Conservation (phyloP, 2,329 filamentous ascomycete species). For the Orbilia oligospora region DNA sequence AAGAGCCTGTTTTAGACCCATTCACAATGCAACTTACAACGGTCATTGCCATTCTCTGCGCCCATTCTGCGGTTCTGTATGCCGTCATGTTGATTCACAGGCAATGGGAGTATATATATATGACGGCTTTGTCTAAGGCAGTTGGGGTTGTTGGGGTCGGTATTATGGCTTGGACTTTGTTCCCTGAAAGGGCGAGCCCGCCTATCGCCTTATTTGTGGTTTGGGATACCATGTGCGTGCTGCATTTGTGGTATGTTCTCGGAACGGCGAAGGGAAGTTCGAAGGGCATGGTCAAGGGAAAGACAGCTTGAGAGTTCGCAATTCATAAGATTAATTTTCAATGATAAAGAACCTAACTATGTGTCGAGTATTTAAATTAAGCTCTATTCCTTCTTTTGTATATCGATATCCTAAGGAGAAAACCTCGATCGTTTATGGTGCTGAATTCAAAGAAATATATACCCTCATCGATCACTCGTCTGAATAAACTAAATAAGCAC, state of each 20-base stretch:
- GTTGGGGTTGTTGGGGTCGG: slow-evolving; percentile 45
- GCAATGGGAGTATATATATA: slow-evolving; percentile 58
- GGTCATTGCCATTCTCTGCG: slow-evolving; percentile 53
- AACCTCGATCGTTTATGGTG: no score
- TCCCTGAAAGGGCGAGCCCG: slow-evolving; percentile 54
- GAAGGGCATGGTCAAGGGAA: slow-evolving; percentile 39
- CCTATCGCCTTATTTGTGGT: slow-evolving; percentile 57
- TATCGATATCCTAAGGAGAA: neutral
- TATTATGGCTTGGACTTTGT: slow-evolving; percentile 41
- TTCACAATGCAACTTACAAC: slow-evolving; percentile 54
- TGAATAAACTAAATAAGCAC: slow-evolving; percentile 50
- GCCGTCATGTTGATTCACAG: slow-evolving; percentile 45
- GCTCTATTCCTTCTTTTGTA: neutral
- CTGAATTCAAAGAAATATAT: neutral
- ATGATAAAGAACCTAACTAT: neutral
- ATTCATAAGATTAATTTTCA: neutral
- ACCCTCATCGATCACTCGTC: slow-evolving; percentile 35
- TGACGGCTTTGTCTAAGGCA: slow-evolving; percentile 52
- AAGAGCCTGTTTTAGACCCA: slow-evolving; percentile 43
- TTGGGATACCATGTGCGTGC: slow-evolving; percentile 53
- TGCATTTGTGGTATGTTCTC: slow-evolving; percentile 54
- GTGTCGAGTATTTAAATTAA: neutral
- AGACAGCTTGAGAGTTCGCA: slow-evolving; percentile 16
- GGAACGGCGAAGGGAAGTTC: slow-evolving; percentile 55
- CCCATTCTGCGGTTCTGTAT: slow-evolving; percentile 54